Evolutionary conservation across 805 yeast species (phyloP).

Genomic region (Cyberlindnera suaveolens): DNA sequence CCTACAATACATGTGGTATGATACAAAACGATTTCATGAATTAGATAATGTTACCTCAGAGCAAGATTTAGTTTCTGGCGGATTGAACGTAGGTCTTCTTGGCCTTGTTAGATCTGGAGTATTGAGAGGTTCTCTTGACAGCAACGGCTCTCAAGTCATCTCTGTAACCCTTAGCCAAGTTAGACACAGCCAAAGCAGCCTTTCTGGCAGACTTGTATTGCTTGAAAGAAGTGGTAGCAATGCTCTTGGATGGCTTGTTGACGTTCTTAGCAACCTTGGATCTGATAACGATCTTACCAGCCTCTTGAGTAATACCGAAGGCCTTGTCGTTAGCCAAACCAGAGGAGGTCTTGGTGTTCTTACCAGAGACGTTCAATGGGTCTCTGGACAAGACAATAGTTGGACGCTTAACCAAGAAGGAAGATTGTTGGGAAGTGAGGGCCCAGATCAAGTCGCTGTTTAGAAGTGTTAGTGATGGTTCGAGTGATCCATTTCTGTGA

Average conservation of each 20-base stretch:
- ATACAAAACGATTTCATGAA: conserved; percentile 3
- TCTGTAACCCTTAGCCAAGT: conserved; percentile 41
- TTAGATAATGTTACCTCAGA: not conserved
- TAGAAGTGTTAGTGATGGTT: conserved; percentile 13
- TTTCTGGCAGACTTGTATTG: conserved; percentile 36
- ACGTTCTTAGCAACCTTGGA: conserved; percentile 39
- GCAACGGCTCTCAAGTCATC: conserved; percentile 43
- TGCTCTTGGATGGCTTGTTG: conserved; percentile 41
- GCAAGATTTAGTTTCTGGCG: conserved; percentile 15
- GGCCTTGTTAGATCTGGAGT: conserved; percentile 32
- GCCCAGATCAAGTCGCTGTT: conserved; percentile 47
- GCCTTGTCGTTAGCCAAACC: conserved; percentile 47
- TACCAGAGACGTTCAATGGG: conserved; percentile 42
- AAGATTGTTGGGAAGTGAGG: conserved; percentile 39
- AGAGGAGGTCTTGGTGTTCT: conserved; percentile 40
- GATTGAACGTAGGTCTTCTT: conserved; percentile 29
- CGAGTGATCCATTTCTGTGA: not conserved
- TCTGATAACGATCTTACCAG: conserved; percentile 34
- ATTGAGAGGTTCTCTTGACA: conserved; percentile 39
- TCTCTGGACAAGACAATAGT: conserved; percentile 40
- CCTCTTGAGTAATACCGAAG: conserved; percentile 34
- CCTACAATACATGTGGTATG: not conserved
- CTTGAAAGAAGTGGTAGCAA: conserved; percentile 33
- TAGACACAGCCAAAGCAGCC: conserved; percentile 39
- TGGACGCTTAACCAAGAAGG: conserved; percentile 42